Conservation (phyloP, 306 rosid genomes). For the Vicia villosa region DNA sequence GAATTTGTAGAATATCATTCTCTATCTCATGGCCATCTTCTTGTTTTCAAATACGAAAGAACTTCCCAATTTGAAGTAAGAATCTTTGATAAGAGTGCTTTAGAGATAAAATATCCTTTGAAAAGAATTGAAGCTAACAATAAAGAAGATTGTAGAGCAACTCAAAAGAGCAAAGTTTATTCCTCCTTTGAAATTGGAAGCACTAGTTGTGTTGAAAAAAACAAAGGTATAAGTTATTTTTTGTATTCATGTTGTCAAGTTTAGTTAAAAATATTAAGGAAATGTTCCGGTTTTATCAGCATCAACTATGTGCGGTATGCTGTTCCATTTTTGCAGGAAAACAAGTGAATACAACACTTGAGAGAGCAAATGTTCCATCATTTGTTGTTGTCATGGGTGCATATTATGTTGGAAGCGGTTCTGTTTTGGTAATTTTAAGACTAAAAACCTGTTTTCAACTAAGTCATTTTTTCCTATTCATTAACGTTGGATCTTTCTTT, state of each 20-base stretch:
- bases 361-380: slow-evolving; percentile 26
- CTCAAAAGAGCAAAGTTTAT: too few relatives aligned
- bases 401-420: too few relatives aligned
- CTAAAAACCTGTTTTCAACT: too few relatives aligned
- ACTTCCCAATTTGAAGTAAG: neutral
- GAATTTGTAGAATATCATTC: too few relatives aligned
- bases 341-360: neutral
- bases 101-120: slow-evolving; percentile 12
- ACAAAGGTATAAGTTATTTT: too few relatives aligned
- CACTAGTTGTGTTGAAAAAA: neutral
- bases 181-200: neutral
- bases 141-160: neutral
- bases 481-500: too few relatives aligned
- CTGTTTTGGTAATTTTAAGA: too few relatives aligned
- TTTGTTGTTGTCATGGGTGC: neutral
- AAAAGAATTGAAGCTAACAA: neutral
- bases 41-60: slow-evolving; percentile 31
- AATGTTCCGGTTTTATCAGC: neutral
- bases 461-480: too few relatives aligned
- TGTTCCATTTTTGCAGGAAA: slow-evolving; percentile 19
- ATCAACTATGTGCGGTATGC: too few relatives aligned
- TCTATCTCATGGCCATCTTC: slow-evolving; percentile 25
- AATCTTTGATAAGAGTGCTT: slow-evolving; percentile 9
- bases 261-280: too few relatives aligned
- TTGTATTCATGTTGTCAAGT: too few relatives aligned